These are phyloP conservation scores for Plasmodium fragile DNA, from an alignment of 169 alveolate genomes.

Conservation along the genomic window DNA sequence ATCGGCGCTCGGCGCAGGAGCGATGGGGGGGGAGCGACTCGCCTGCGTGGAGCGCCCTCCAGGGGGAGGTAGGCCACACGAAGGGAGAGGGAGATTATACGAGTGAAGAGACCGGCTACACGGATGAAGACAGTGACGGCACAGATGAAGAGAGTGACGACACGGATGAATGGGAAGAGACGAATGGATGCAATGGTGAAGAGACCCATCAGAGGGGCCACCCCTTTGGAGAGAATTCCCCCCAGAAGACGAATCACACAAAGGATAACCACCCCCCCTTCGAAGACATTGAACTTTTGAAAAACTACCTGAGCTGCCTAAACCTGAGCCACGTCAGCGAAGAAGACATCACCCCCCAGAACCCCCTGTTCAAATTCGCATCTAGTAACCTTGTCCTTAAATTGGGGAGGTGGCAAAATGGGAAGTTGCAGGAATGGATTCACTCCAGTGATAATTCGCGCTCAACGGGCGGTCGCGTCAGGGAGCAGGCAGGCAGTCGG, in stretches of 20 bases:
- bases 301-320: slow-evolving; percentile 19
- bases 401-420: slow-evolving; percentile 67
- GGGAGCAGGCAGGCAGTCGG: not conserved
- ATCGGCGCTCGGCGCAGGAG: not conserved
- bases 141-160: not conserved
- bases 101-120: not conserved
- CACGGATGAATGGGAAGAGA: not conserved
- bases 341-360: slow-evolving; percentile 20
- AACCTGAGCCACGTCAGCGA: slow-evolving; percentile 40
- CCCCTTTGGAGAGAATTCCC: not conserved
- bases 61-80: not conserved
- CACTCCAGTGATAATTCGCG: slow-evolving; percentile 15
- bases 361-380: slow-evolving; percentile 37
- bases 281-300: slow-evolving; percentile 39
- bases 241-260: not conserved
- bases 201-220: not conserved
- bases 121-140: not conserved
- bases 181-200: not conserved
- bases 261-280: not conserved
- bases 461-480: not conserved
- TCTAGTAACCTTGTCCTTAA: slow-evolving; percentile 55
- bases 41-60: not conserved
- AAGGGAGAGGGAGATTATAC: not conserved
- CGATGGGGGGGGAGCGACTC: not conserved
- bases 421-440: slow-evolving; percentile 44